Percentiles rank a stretch among this genome's conserved stretches.
phyloP scores from a whole-genome alignment of 192 early-diverging fungal genomes.

The Cladochytrium replicatum region DNA sequence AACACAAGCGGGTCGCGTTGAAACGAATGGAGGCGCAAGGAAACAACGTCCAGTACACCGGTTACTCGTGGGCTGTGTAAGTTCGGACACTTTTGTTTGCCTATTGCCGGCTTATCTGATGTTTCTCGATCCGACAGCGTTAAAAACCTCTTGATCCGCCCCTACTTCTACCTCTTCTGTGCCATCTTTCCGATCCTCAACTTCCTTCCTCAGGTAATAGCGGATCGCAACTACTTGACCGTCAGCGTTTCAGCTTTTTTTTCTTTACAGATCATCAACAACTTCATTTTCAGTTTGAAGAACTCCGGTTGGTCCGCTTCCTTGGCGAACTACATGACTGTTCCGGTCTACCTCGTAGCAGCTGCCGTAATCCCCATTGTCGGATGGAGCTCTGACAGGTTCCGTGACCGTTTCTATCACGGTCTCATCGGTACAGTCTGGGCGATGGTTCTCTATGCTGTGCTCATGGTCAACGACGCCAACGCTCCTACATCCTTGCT shows the following conservation, averaged over 20 bases:
- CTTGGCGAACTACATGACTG: neutral
- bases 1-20: neutral
- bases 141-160: neutral
- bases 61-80: neutral
- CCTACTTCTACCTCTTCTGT: neutral
- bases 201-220: neutral
- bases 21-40: neutral
- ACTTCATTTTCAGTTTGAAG: neutral
- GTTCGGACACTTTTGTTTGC: neutral
- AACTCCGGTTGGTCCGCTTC: neutral
- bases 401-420: neutral
- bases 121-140: neutral
- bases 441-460: neutral
- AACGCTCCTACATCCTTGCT: neutral
- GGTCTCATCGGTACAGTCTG: neutral
- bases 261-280: slow-evolving; percentile 1
- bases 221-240: too few species aligned
- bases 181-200: neutral
- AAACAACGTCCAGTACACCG: neutral
- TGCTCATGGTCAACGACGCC: neutral
- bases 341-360: neutral
- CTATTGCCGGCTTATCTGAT: neutral
- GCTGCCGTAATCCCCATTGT: neutral
- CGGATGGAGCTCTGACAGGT: neutral
- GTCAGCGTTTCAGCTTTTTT: too few species aligned